phyloP scores from a whole-genome alignment of 164 flowering plant genomes.

The Annona cherimola region DNA sequence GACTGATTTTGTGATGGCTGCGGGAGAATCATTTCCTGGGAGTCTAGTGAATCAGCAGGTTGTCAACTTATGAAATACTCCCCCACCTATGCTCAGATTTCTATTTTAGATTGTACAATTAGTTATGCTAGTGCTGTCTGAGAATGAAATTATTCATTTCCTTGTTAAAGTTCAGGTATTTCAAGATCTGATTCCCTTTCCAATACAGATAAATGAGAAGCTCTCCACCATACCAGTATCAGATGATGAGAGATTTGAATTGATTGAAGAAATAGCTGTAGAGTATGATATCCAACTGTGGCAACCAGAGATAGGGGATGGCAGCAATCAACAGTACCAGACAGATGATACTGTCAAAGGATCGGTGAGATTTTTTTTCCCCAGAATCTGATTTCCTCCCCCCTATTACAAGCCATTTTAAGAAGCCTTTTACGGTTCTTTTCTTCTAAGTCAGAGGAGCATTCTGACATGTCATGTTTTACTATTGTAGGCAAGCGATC shows the following conservation, averaged over 20 bases:
- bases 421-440: background rate
- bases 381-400: background rate
- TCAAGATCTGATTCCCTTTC: background rate
- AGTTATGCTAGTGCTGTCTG: too few relatives aligned
- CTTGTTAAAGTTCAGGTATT: too few relatives aligned
- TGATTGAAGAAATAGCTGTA: constrained; percentile 55
- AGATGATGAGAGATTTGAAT: constrained; percentile 43
- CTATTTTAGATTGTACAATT: background rate
- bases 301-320: constrained; percentile 34
- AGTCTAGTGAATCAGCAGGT: constrained; percentile 70
- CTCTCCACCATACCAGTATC: constrained; percentile 33
- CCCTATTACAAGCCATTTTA: background rate
- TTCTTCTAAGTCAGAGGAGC: background rate
- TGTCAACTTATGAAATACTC: background rate
- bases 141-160: too few relatives aligned
- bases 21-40: constrained; percentile 56
- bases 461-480: too few relatives aligned
- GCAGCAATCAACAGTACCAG: constrained; percentile 15
- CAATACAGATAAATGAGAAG: constrained; percentile 30
- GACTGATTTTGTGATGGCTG: constrained; percentile 35
- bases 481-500: constrained; percentile 13
- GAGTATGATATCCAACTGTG: constrained; percentile 29
- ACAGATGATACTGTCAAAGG: constrained; percentile 8
- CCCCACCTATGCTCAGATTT: background rate
- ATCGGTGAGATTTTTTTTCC: background rate